phyloP scores from a whole-genome alignment of 208 protist species.

The Wallacemonas sp. region DNA sequence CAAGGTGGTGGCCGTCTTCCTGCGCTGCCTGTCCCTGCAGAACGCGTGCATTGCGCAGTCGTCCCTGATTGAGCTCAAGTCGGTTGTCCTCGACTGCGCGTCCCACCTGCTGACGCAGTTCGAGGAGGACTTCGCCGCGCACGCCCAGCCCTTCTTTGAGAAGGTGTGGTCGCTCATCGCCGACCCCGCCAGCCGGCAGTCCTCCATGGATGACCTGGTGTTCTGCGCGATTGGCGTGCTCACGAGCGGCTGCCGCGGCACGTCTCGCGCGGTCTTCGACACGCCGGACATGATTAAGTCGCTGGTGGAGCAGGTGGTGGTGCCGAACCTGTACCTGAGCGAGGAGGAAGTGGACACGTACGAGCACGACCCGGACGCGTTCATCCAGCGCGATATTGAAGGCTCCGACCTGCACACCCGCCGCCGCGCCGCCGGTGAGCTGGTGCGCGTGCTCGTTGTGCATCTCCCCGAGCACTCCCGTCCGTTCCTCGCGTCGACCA shows the following conservation, averaged over 20 bases:
- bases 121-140: conserved; percentile 94
- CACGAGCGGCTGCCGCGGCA: conserved; percentile 74
- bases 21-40: conserved; percentile 57
- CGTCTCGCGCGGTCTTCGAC: conserved; percentile 80
- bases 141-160: conserved; percentile 83
- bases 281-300: conserved; percentile 61
- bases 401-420: conserved; percentile 94
- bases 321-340: conserved; percentile 93
- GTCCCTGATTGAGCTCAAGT: conserved; percentile 81
- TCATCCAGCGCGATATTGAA: conserved; percentile 97
- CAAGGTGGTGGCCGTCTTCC: conserved; percentile 62
- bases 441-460: conserved; percentile 89
- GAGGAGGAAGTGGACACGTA: conserved; percentile 94
- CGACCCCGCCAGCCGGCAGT: conserved; percentile 36
- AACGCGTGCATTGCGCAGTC: conserved; percentile 22
- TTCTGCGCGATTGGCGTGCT: conserved; percentile 92
- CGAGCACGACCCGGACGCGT: conserved; percentile 94
- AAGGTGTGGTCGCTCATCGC: conserved; percentile 89
- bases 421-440: conserved; percentile 88
- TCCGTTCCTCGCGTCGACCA: conserved; percentile 62
- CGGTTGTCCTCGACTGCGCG: conserved; percentile 82
- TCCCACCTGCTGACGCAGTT: conserved; percentile 92
- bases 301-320: conserved; percentile 93
- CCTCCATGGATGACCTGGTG: conserved; percentile 83
- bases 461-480: conserved; percentile 61